Evolutionary conservation across 495 filamentous ascomycete species (phyloP).

Genomic region (Trichoderma virens): DNA sequence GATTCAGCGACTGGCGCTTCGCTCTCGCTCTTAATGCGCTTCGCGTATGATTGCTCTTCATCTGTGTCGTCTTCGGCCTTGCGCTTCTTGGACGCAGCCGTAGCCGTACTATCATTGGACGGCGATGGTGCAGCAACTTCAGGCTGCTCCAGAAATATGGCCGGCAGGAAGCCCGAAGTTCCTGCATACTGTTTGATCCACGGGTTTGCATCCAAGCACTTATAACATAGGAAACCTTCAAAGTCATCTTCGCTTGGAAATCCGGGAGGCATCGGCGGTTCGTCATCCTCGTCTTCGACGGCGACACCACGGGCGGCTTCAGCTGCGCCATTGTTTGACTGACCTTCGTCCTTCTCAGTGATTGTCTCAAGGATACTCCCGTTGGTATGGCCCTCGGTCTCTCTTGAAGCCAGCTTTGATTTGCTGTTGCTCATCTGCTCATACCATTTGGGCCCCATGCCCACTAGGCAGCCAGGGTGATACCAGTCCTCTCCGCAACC

Average conservation of each 20-base stretch:
- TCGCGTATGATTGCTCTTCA: conserved; percentile 40
- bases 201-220: conserved; percentile 78
- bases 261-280: conserved; percentile 61
- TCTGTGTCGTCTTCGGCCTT: conserved; percentile 57
- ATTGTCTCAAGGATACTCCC: conserved; percentile 28
- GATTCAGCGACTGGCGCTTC: conserved; percentile 14
- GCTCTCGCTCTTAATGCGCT: conserved; percentile 48
- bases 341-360: conserved; percentile 23
- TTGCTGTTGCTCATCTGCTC: conserved; percentile 41
- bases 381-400: conserved; percentile 10
- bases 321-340: conserved; percentile 18
- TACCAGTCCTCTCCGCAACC: conserved; percentile 99
- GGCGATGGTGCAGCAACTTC: conserved; percentile 12
- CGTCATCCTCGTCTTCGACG: conserved; percentile 36
- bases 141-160: conserved; percentile 41
- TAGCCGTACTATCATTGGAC: background rate
- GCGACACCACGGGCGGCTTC: conserved; percentile 13
- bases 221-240: conserved; percentile 85
- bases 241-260: conserved; percentile 88
- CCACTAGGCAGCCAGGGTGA: conserved; percentile 90
- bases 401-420: conserved; percentile 7
- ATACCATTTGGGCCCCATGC: conserved; percentile 55
- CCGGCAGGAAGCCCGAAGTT: conserved; percentile 67
- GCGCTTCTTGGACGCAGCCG: conserved; percentile 56
- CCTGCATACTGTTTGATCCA: conserved; percentile 94